These are phyloP conservation scores for Diplodia seriata DNA, from an alignment of 2,329 filamentous ascomycete genomes.

Conservation along the genomic window DNA sequence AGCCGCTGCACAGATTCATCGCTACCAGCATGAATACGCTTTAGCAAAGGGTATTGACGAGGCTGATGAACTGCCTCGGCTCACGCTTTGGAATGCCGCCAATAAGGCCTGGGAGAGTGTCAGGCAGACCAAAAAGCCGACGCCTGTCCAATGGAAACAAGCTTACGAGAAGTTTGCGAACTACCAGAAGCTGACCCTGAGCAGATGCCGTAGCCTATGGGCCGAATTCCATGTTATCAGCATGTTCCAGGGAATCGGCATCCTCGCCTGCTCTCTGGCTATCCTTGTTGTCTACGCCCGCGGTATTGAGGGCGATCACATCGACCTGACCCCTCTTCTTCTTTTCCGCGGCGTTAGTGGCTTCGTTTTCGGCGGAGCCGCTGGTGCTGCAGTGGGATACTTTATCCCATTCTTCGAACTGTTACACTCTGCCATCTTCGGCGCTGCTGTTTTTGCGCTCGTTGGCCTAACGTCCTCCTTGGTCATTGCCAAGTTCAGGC, in stretches of 20 bases:
- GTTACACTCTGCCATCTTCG: conserved; percentile 51
- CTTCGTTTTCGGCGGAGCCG: conserved; percentile 51
- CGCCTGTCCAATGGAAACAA: conserved; percentile 48
- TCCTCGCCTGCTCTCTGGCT: conserved; percentile 72
- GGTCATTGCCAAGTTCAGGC: conserved; percentile 49
- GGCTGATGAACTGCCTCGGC: conserved; percentile 61
- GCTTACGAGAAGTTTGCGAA: conserved; percentile 66
- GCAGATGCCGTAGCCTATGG: conserved; percentile 84
- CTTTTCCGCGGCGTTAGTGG: conserved; percentile 60
- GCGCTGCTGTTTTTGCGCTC: conserved; percentile 49
- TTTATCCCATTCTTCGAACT: conserved; percentile 49
- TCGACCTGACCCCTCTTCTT: conserved; percentile 60
- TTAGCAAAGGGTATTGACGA: conserved; percentile 72
- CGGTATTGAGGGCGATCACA: conserved; percentile 60
- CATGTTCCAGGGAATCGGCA: conserved; percentile 79
- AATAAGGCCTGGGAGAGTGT: conserved; percentile 60
- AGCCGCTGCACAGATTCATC: conserved; percentile 82
- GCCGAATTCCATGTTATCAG: conserved; percentile 86
- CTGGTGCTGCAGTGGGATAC: conserved; percentile 55
- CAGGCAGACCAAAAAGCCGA: conserved; percentile 50
- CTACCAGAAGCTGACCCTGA: conserved; percentile 81
- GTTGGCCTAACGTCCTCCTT: conserved; percentile 52
- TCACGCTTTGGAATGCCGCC: conserved; percentile 66
- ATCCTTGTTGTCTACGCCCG: conserved; percentile 76
- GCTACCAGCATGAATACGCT: conserved; percentile 87